Evolutionary conservation across 768 basidiomycete genomes (phyloP), one percentile per base, ranked within the genome.

Genomic region (Agrocybe praecox): DNA sequence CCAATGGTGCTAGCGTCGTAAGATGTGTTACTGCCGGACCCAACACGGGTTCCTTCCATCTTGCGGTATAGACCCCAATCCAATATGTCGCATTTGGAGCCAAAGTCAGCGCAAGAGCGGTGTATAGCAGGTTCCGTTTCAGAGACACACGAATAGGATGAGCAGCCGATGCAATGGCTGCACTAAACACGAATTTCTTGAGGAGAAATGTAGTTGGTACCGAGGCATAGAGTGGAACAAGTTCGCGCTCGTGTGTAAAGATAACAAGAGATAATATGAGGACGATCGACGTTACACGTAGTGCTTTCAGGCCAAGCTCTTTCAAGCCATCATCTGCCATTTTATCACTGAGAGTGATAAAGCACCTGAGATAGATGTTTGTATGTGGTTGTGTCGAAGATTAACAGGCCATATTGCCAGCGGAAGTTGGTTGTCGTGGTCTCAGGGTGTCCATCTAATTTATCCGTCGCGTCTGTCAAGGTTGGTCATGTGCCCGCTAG

Each of bases 221-320:
- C 12, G 79, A 74, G 46, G 86, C 90, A 67, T 91, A 92, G 2
- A 92, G 72, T 15, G 91, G 91, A 53, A 78, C 70, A n/a, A 93
- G 65, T 9, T 83, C 77, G 32, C 82, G 83, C 67, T 83, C 79
- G 65, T 92, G 90, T 6, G 80, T 72, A 60, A 82, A 85, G 17
- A 85, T 74, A 52, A 83, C 75, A 29, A 91, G 77, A 2, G 88
- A 87, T 33, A 87, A 71, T 8, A 73, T 65, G 12, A 74, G 50
- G 10, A 66, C 56, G 14, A 62, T 52, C 15, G 60, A 49, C 11
- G 63, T 46, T 12, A 60, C 48, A n/a, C 55, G 55, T 45, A 60
- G 14, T 26, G 57, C 59, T 50, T 55, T 57, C 47, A 49, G 32
- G 19, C 49, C 57, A 34, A 61, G 55, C 15, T 24, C 36, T 29